Evolutionary conservation across 768 basidiomycete species (phyloP).

Genomic region (Pleurotus ostreatus): DNA sequence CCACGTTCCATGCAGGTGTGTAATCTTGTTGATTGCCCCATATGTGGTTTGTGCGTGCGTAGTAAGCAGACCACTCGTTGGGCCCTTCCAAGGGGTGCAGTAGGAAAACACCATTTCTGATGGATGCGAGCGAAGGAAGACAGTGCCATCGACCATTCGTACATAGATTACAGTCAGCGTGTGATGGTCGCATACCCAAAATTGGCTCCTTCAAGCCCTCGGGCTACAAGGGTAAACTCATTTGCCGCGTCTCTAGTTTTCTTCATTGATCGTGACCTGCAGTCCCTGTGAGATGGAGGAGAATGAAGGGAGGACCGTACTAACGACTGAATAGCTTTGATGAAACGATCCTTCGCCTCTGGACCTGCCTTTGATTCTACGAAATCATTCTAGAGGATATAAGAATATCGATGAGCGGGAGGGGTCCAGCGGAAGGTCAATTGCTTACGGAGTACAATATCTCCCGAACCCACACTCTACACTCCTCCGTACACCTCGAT

Average conservation of each 20-base stretch:
- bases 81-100: too few species aligned
- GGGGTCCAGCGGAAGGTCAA: background rate
- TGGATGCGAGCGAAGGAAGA: too few species aligned
- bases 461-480: conserved; percentile 63
- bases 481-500: conserved; percentile 37
- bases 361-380: conserved; percentile 65
- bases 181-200: conserved; percentile 68
- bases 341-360: conserved; percentile 76
- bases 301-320: conserved; percentile 13
- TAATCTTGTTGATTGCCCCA: too few species aligned
- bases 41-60: too few species aligned
- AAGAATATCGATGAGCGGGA: background rate
- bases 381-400: conserved; percentile 57
- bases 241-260: conserved; percentile 79
- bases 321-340: conserved; percentile 67
- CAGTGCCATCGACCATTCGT: too few species aligned
- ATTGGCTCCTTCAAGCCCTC: conserved; percentile 80
- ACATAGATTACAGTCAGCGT: too few species aligned
- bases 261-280: conserved; percentile 67
- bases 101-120: too few species aligned
- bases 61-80: too few species aligned
- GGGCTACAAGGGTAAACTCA: conserved; percentile 80
- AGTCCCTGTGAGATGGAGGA: background rate
- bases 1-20: too few species aligned
- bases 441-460: conserved; percentile 60